Conservation (phyloP, 116 monocot genomes). For the Phalaenopsis hybrid region DNA sequence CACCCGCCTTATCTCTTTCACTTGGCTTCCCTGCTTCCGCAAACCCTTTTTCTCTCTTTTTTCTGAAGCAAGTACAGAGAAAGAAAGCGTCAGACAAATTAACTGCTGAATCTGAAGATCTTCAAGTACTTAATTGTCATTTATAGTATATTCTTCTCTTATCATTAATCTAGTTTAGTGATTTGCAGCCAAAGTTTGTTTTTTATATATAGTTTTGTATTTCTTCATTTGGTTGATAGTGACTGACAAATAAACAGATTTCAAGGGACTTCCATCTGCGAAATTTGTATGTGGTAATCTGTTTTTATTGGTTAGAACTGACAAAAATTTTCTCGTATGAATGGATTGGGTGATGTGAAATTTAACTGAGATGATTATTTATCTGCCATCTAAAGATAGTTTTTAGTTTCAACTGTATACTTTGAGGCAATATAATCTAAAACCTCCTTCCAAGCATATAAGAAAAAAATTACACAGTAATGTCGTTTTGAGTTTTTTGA, state of each 20-base stretch:
- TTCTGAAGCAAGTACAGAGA: background rate
- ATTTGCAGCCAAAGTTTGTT: background rate
- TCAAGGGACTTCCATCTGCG: no score
- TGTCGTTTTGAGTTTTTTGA: background rate
- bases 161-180: background rate
- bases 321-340: no score
- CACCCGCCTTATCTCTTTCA: background rate
- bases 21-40: background rate
- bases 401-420: background rate
- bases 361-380: no score
- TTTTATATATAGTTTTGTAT: background rate
- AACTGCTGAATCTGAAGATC: background rate
- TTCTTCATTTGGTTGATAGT: no score
- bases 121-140: background rate
- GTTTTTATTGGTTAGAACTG: no score
- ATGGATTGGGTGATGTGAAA: no score
- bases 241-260: no score
- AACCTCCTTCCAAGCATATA: background rate
- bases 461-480: background rate
- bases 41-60: background rate
- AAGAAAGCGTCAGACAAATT: background rate
- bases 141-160: background rate
- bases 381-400: no score
- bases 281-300: background rate
- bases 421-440: background rate